Evolutionary conservation across 345 rosid species (phyloP).

Genomic region (Sonneratia alba): DNA sequence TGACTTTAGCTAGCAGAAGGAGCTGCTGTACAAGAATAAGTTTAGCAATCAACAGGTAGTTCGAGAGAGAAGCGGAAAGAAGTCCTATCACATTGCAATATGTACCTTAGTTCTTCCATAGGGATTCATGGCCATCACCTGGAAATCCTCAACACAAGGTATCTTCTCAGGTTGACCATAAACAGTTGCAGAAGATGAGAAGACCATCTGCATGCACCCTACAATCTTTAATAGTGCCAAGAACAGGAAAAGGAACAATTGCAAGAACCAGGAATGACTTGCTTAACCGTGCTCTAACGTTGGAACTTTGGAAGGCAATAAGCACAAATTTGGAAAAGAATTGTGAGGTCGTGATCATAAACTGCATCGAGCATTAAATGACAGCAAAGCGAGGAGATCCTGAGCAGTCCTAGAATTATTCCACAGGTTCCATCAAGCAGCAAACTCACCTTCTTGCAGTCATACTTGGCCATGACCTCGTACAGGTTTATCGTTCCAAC

Average conservation of each 20-base stretch:
- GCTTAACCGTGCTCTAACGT: background rate
- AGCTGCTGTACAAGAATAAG: background rate
- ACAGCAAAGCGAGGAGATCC: too few species aligned
- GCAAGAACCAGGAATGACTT: background rate
- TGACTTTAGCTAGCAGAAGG: background rate
- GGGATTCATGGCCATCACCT: constrained; percentile 76
- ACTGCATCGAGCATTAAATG: background rate
- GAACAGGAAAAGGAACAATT: background rate
- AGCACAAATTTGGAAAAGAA: background rate
- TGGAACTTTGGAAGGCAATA: too few species aligned
- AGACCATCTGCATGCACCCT: constrained; percentile 51
- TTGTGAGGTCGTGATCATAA: background rate
- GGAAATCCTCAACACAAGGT: constrained; percentile 73
- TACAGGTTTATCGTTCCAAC: constrained; percentile 66
- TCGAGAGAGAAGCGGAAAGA: background rate
- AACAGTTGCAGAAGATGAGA: constrained; percentile 96
- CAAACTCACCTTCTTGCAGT: constrained; percentile 51
- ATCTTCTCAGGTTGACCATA: constrained; percentile 89
- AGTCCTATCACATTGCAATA: background rate
- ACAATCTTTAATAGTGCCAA: background rate
- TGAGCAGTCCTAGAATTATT: background rate
- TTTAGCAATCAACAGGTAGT: background rate
- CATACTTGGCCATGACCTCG: constrained; percentile 61
- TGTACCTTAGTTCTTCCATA: constrained; percentile 90
- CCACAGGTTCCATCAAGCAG: background rate